These are phyloP conservation scores for Talaromyces sp. DNA, from an alignment of 2,329 filamentous ascomycete genomes.

Conservation along the genomic window DNA sequence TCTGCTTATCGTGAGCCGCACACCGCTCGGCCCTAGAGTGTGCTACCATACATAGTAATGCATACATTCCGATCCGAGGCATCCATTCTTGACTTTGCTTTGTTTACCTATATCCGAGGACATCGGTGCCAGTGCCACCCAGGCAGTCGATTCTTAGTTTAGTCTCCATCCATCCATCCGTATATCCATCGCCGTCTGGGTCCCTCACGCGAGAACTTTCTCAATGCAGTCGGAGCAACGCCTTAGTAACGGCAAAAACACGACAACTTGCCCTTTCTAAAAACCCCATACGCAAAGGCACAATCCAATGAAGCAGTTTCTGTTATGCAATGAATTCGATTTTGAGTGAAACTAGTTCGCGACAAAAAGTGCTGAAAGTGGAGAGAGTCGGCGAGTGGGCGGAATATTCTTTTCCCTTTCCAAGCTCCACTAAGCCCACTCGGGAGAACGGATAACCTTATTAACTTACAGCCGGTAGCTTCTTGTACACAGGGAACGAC, in stretches of 20 bases:
- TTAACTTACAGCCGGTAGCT: not conserved
- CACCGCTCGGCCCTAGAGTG: not conserved
- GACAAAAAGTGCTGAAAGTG: not conserved
- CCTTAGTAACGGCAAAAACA: not conserved
- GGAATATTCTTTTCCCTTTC: not conserved
- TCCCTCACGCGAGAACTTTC: slow-evolving; percentile 14
- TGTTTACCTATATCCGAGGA: not conserved
- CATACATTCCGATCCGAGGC: not conserved
- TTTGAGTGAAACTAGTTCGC: not conserved
- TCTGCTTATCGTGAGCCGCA: not conserved
- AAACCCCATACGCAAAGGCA: not conserved
- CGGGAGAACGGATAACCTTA: not conserved
- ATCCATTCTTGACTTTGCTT: not conserved
- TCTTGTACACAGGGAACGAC: not conserved
- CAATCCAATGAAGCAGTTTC: slow-evolving; percentile 3
- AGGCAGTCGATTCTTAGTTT: not conserved
- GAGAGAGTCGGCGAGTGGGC: not conserved
- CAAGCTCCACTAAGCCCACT: not conserved
- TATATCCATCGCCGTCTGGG: not conserved
- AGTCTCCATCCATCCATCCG: not conserved
- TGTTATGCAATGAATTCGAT: slow-evolving; percentile 6
- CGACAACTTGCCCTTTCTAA: not conserved
- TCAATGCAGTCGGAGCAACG: not conserved
- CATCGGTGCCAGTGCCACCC: too few relatives aligned
- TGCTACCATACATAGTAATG: too few relatives aligned